Percentiles rank a stretch among this genome's conserved stretches.
Conservation (phyloP, 2,329 filamentous ascomycete species). For the Calonectria multiphialidica region DNA sequence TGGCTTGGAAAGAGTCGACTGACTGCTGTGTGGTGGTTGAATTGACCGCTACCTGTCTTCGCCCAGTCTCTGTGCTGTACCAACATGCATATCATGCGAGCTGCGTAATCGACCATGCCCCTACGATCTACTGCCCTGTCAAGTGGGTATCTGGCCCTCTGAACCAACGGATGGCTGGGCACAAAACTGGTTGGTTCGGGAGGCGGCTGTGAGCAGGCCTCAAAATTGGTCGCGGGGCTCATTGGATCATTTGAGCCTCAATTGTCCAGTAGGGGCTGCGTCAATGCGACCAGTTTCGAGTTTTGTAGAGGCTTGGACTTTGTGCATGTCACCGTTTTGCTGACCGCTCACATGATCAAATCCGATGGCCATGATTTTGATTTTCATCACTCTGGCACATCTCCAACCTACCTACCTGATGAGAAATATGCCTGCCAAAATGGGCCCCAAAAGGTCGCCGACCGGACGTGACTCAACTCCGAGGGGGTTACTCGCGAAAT, state of each 20-base stretch:
- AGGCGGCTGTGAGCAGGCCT: constrained; percentile 6
- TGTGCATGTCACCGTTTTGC: not conserved
- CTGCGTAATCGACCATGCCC: constrained; percentile 4
- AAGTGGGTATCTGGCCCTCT: not conserved
- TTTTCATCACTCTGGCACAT: not conserved
- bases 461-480: constrained; percentile 17
- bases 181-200: constrained; percentile 8
- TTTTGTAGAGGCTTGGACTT: not conserved
- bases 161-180: not conserved
- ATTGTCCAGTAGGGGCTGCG: not conserved
- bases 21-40: not conserved
- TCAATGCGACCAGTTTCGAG: not conserved
- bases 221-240: not conserved
- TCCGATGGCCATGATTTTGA: not conserved
- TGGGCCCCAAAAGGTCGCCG: not conserved
- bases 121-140: not conserved
- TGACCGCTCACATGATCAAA: constrained; percentile 9
- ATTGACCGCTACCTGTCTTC: not conserved
- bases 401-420: constrained; percentile 4
- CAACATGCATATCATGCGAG: constrained; percentile 3
- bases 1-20: not conserved
- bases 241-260: constrained; percentile 19
- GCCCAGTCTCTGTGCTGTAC: not conserved
- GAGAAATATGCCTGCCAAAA: not conserved
- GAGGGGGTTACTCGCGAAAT: constrained; percentile 16